Conservation (phyloP, 305 asterid genomes). For the Fraxinus xanthoxyloides region DNA sequence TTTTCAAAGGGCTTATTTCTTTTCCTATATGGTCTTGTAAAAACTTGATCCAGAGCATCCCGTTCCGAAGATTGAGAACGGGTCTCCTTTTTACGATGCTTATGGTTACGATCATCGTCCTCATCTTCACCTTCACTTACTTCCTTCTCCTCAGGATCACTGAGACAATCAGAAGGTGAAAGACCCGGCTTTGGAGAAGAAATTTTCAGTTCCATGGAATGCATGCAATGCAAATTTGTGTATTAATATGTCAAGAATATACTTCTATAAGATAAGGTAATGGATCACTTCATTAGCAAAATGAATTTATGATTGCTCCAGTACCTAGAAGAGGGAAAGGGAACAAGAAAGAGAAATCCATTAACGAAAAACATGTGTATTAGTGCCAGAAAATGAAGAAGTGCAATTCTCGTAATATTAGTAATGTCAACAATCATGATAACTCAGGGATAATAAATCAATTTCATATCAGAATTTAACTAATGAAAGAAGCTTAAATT, state of each 20-base stretch:
- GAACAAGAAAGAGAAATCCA: slow-evolving; percentile 10
- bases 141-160: slow-evolving; percentile 89
- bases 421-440: slow-evolving; percentile 1
- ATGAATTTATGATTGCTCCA: slow-evolving; percentile 14
- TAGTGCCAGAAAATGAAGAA: slow-evolving; percentile 5
- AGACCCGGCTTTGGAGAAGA: slow-evolving; percentile 60
- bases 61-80: slow-evolving; percentile 68
- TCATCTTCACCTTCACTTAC: slow-evolving; percentile 96
- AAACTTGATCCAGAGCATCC: slow-evolving; percentile 58
- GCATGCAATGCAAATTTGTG: slow-evolving; percentile 18
- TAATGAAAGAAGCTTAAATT: background rate
- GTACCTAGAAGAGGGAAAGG: slow-evolving; percentile 23
- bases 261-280: slow-evolving; percentile 15
- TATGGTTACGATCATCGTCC: slow-evolving; percentile 99
- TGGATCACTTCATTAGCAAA: background rate
- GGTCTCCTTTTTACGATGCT: slow-evolving; percentile 84
- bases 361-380: slow-evolving; percentile 8
- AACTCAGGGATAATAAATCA: background rate
- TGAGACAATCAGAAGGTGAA: slow-evolving; percentile 61
- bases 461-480: background rate
- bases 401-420: background rate
- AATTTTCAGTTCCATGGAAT: slow-evolving; percentile 69
- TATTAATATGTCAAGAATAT: slow-evolving; percentile 4
- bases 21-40: slow-evolving; percentile 64
- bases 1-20: slow-evolving; percentile 75